phyloP scores from a whole-genome alignment of 148 eudicot genomes.

The Silene uniflora region DNA sequence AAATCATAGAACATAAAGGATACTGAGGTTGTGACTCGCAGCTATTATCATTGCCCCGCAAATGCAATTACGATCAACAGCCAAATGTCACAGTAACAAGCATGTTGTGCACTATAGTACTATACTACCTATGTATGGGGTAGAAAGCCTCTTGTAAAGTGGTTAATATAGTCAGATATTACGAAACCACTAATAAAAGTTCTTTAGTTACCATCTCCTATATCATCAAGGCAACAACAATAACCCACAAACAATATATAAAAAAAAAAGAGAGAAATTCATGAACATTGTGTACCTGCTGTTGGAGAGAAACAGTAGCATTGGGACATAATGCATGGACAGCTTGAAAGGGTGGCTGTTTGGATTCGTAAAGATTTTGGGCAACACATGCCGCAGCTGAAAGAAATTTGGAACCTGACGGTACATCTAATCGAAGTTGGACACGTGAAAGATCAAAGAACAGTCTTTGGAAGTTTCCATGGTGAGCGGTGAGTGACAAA shows the following conservation, averaged over 20 bases:
- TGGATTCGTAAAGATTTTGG: slow-evolving; percentile 49
- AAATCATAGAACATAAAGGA: too few species aligned
- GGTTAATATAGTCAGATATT: too few species aligned
- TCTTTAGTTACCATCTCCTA: neutral
- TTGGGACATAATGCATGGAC: slow-evolving; percentile 57
- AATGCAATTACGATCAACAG: too few species aligned
- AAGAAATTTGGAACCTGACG: slow-evolving; percentile 72
- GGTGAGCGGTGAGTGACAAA: slow-evolving; percentile 64
- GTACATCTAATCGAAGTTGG: slow-evolving; percentile 59
- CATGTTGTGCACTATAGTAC: too few species aligned
- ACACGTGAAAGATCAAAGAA: slow-evolving; percentile 69
- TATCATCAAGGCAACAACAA: neutral
- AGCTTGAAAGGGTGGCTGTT: slow-evolving; percentile 47
- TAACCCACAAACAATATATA: neutral
- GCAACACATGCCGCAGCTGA: slow-evolving; percentile 57
- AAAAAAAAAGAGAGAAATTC: neutral
- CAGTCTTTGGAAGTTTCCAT: slow-evolving; percentile 74
- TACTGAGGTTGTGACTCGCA: too few species aligned
- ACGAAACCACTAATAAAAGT: too few species aligned
- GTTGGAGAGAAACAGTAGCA: slow-evolving; percentile 70
- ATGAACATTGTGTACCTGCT: slow-evolving; percentile 54
- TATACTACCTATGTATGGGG: too few species aligned
- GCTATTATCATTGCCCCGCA: too few species aligned
- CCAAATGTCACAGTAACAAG: too few species aligned
- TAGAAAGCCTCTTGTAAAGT: too few species aligned